Base-by-base conservation (phyloP, 768 basidiomycete genomes). In the Mycena epipterygia region DNA sequence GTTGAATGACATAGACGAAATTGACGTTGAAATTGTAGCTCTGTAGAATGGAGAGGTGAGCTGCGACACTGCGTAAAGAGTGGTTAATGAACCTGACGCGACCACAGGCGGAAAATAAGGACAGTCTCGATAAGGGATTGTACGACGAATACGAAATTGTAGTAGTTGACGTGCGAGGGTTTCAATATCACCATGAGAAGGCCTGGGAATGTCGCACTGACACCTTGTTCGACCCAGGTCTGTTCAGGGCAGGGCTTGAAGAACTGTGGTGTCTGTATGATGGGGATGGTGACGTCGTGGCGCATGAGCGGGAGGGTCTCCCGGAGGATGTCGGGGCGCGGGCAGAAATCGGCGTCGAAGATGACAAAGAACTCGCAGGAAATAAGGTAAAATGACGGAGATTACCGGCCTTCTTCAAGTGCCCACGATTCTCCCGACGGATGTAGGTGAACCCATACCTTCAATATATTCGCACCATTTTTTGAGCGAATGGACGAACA, bases 301-400 rank as follows among this genome's bases (percentile, higher is more conserved):
- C 76, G 75, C 75, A 78, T 77, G 52, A 76, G 72, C 1, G 77
- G 77, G 3, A 79, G 64, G 29, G 73, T 70, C 35, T 77, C 76
- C 39, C 69, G 67, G 42, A 79, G 42, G 64, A 78, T 76, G 51
- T 78, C 79, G 23, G 61, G 53, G 13, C 79, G 74, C 25, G 78
- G 78, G 53, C 78, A 79, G 58, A 78, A 78, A 49, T 79, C 76
- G 16, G 78, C 76, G 64, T 78, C 79, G 72, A 76, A 79, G 42
- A 79, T 76, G 63, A 69, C 72, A 57, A 79, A 79, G 72, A 76
- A 79, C 33, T 78, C 79, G 25, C 76, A 76, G 30, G 71, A 33
- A 0, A 76, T 79, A 16, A 68, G 73, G 76, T 66, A 64, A 79
- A 74, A 32, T 76, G 75, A 11, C 76, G 77, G 21, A 78, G 64